Evolutionary conservation across 306 rosid species (phyloP).

Genomic region (Cucumis hystrix): DNA sequence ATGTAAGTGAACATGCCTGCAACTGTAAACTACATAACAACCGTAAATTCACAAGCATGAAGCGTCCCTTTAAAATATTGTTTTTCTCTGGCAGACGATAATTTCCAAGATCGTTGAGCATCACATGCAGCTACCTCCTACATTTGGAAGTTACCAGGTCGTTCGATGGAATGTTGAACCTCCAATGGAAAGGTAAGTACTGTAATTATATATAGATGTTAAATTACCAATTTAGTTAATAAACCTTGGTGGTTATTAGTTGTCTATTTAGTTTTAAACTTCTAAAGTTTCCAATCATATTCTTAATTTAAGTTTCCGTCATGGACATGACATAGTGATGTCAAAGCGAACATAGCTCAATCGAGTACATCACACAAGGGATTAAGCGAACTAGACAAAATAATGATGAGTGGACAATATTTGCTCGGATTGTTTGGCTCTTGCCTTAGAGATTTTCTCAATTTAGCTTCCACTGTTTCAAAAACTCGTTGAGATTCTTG

Average conservation of each 20-base stretch:
- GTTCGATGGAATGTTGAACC: conserved; percentile 55
- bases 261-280: neutral
- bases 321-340: neutral
- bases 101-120: conserved; percentile 51
- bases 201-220: neutral
- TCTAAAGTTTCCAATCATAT: neutral
- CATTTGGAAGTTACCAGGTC: conserved; percentile 54
- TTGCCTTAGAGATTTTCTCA: neutral
- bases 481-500: neutral
- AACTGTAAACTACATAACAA: neutral
- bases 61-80: conserved; percentile 9
- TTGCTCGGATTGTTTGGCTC: neutral
- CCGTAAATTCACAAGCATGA: conserved; percentile 7
- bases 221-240: neutral
- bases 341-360: no score
- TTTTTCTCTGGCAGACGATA: conserved; percentile 37
- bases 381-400: neutral
- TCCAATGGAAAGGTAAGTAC: conserved; percentile 36
- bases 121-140: conserved; percentile 52
- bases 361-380: neutral
- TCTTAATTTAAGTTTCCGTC: neutral
- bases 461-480: neutral
- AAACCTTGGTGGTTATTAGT: neutral
- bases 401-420: neutral
- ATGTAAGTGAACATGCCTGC: conserved; percentile 30